These are phyloP conservation scores for Malassezia vespertilionis DNA, from an alignment of 1,284 basidiomycete species.

Conservation along the genomic window DNA sequence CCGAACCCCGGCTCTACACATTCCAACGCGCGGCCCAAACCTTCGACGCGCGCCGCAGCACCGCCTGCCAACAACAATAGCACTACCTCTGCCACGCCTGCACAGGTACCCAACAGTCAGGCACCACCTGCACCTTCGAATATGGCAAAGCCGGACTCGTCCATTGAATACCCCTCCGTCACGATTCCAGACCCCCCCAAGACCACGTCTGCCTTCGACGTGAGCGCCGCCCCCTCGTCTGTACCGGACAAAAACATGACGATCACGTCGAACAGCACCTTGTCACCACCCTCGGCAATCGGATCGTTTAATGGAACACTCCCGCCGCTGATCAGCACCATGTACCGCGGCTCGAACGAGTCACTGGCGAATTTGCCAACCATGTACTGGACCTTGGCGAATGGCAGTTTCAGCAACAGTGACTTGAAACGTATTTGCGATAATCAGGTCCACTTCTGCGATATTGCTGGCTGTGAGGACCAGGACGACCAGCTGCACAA, in stretches of 20 bases:
- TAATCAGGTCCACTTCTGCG: slow-evolving; percentile 35
- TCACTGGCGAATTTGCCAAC: slow-evolving; percentile 13
- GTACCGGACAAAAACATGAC: neutral
- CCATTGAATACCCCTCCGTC: slow-evolving; percentile 6
- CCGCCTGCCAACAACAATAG: neutral
- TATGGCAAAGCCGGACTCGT: neutral
- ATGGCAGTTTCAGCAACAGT: slow-evolving; percentile 5
- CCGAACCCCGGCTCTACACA: too few relatives aligned
- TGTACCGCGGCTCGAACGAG: slow-evolving; percentile 14
- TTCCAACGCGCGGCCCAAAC: too few relatives aligned
- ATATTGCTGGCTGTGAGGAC: slow-evolving; percentile 28
- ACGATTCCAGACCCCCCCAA: neutral
- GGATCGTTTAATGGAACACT: slow-evolving; percentile 5
- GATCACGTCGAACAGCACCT: slow-evolving; percentile 6
- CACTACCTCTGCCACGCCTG: neutral
- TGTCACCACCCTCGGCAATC: neutral
- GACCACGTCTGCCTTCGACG: slow-evolving; percentile 1
- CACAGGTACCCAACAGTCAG: neutral
- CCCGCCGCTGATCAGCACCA: slow-evolving; percentile 8
- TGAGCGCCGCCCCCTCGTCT: slow-evolving; percentile 3
- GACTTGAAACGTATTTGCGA: slow-evolving; percentile 22
- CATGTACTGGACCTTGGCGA: slow-evolving; percentile 18
- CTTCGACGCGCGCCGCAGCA: neutral
- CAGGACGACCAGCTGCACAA: slow-evolving; percentile 19
- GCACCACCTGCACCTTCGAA: too few relatives aligned